Conservation (phyloP, 495 filamentous ascomycete species). For the Penicillium goetzii region DNA sequence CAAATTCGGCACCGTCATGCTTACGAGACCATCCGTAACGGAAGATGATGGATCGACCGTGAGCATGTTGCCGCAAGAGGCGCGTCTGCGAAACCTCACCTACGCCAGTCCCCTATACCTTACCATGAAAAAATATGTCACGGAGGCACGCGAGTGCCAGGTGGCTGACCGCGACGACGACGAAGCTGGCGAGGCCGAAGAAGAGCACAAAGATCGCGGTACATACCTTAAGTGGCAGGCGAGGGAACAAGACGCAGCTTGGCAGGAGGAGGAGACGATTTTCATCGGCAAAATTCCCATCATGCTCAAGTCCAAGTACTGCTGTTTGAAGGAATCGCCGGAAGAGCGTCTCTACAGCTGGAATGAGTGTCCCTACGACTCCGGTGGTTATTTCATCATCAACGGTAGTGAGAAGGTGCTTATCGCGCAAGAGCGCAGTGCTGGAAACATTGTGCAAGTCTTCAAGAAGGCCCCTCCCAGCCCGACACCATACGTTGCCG, state of each 20-base stretch:
- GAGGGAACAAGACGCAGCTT: constrained; percentile 60
- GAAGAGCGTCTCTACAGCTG: constrained; percentile 82
- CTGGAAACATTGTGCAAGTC: constrained; percentile 97
- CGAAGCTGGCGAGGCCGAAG: constrained; percentile 48
- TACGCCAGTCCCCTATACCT: constrained; percentile 91
- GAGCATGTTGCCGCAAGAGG: constrained; percentile 86
- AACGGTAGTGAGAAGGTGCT: constrained; percentile 99
- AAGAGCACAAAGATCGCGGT: constrained; percentile 48
- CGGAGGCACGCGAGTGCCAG: constrained; percentile 76
- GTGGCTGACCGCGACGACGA: constrained; percentile 57
- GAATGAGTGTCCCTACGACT: constrained; percentile 97
- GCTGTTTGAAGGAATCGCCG: constrained; percentile 76
- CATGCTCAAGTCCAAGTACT: constrained; percentile 96
- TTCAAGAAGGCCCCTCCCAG: constrained; percentile 94
- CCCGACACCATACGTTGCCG: constrained; percentile 86
- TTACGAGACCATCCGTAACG: constrained; percentile 83
- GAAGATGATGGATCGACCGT: constrained; percentile 88
- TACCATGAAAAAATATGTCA: constrained; percentile 76
- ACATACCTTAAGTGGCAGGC: constrained; percentile 56
- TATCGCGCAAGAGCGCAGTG: constrained; percentile 95
- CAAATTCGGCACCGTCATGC: constrained; percentile 82
- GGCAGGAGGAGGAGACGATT: constrained; percentile 66
- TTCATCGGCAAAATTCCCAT: constrained; percentile 95
- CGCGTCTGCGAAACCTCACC: constrained; percentile 90
- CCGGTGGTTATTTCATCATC: constrained; percentile 98